These are phyloP conservation scores for Phylloporus gajari DNA, from an alignment of 1,284 basidiomycete genomes.

Conservation along the genomic window DNA sequence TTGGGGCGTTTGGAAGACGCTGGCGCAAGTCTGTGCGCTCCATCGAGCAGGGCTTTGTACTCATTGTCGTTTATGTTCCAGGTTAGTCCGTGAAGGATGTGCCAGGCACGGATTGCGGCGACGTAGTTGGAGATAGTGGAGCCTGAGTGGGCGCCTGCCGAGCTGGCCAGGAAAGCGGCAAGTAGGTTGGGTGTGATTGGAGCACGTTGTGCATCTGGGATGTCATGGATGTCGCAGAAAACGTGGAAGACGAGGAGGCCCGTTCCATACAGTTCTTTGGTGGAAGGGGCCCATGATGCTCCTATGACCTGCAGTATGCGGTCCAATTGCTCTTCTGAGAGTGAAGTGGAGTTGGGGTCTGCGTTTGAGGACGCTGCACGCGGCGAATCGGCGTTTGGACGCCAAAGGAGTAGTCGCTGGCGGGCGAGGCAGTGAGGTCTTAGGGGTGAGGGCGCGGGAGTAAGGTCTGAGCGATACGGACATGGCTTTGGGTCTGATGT, in stretches of 20 bases:
- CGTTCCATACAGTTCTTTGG: constrained; percentile 20
- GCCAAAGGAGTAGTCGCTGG: constrained; percentile 7
- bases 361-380: no score
- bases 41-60: constrained; percentile 8
- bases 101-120: constrained; percentile 46
- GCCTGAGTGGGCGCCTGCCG: constrained; percentile 31
- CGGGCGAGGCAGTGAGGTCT: constrained; percentile 28
- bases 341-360: neutral
- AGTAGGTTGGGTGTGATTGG: constrained; percentile 27
- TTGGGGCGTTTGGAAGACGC: neutral
- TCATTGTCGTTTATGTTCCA: neutral
- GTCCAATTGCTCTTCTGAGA: neutral
- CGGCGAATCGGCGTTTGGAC: neutral
- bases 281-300: constrained; percentile 22
- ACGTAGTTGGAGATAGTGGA: constrained; percentile 45
- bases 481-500: neutral
- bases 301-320: constrained; percentile 28
- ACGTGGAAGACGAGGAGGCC: constrained; percentile 41
- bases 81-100: constrained; percentile 42
- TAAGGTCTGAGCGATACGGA: constrained; percentile 4
- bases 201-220: constrained; percentile 29
- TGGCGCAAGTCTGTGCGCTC: neutral
- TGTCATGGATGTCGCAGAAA: constrained; percentile 38
- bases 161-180: constrained; percentile 27
- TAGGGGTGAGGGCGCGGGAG: neutral